Percentiles rank a stretch among this genome's conserved stretches.
phyloP scores from a whole-genome alignment of 192 early-diverging fungal genomes.

The Umbelopsis vinacea region DNA sequence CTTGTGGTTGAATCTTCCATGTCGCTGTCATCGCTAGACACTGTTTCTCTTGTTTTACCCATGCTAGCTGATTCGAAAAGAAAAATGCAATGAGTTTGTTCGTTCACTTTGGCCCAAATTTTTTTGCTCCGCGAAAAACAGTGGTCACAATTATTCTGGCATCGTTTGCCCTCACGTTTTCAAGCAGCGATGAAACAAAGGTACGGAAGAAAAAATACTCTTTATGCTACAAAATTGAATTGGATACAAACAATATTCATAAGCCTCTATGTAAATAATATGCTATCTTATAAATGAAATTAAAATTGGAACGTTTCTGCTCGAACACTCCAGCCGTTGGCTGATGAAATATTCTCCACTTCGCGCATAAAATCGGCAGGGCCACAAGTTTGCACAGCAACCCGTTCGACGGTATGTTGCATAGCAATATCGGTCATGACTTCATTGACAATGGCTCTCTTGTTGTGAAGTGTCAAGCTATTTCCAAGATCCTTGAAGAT shows the following conservation, averaged over 20 bases:
- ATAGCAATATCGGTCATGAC: not conserved
- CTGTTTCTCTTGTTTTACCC: constrained; percentile 3
- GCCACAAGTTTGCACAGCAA: constrained; percentile 45
- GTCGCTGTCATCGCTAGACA: constrained; percentile 16
- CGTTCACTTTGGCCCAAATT: not conserved
- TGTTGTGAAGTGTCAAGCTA: not conserved
- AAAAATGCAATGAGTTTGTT: not conserved
- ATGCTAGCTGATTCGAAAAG: not conserved
- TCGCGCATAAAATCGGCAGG: constrained; percentile 37
- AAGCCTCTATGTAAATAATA: too few species aligned
- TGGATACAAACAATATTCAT: too few species aligned
- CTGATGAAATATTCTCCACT: constrained; percentile 32
- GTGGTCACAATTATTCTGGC: constrained; percentile 6
- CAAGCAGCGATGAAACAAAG: too few species aligned
- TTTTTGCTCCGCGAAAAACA: constrained; percentile 4
- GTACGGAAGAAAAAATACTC: too few species aligned
- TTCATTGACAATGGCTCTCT: not conserved
- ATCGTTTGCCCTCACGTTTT: too few species aligned
- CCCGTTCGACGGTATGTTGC: constrained; percentile 13
- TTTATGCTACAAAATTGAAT: too few species aligned
- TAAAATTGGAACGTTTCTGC: constrained; percentile 51
- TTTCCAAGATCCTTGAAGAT: not conserved
- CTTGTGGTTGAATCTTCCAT: constrained; percentile 4
- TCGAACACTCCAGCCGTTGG: constrained; percentile 33
- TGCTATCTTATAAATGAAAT: not conserved